These are phyloP conservation scores for Lichtheimia ornata DNA, from an alignment of 371 early-diverging fungal species.

Conservation along the genomic window DNA sequence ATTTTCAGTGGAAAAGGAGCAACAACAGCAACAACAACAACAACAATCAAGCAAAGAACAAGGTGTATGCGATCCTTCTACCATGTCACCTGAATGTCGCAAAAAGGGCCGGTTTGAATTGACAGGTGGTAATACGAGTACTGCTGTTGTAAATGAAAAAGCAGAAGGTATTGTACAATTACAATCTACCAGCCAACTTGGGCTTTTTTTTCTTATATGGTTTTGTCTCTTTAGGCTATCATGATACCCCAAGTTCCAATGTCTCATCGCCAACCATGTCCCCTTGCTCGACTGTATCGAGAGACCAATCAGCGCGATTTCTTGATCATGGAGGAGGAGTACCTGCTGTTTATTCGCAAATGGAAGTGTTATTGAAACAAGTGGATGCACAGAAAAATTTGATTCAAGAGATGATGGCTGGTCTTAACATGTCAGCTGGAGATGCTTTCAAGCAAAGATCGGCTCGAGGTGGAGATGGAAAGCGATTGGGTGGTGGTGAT, in stretches of 20 bases:
- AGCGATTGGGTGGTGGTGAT: background rate
- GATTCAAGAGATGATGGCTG: conserved; percentile 29
- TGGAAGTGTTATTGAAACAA: conserved; percentile 32
- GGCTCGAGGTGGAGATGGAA: background rate
- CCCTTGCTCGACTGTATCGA: conserved; percentile 29
- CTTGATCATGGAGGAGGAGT: conserved; percentile 9
- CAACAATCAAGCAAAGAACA: no score
- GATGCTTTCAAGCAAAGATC: background rate
- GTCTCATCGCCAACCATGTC: conserved; percentile 24
- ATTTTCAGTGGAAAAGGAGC: conserved; percentile 30
- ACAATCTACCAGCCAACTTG: no score
- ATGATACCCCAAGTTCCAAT: conserved; percentile 13
- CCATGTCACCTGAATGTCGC: conserved; percentile 21
- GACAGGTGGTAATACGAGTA: conserved; percentile 17
- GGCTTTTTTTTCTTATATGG: no score
- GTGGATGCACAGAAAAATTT: conserved; percentile 34
- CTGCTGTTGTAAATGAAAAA: conserved; percentile 4
- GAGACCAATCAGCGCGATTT: conserved; percentile 23
- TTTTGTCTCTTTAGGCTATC: no score
- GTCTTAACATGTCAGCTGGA: conserved; percentile 12
- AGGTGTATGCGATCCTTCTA: no score
- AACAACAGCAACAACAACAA: background rate
- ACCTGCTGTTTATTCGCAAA: conserved; percentile 20
- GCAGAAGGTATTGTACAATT: background rate
- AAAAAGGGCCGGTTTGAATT: conserved; percentile 30